Evolutionary conservation across 306 rosid species (phyloP).

Genomic region (Quercus robur): DNA sequence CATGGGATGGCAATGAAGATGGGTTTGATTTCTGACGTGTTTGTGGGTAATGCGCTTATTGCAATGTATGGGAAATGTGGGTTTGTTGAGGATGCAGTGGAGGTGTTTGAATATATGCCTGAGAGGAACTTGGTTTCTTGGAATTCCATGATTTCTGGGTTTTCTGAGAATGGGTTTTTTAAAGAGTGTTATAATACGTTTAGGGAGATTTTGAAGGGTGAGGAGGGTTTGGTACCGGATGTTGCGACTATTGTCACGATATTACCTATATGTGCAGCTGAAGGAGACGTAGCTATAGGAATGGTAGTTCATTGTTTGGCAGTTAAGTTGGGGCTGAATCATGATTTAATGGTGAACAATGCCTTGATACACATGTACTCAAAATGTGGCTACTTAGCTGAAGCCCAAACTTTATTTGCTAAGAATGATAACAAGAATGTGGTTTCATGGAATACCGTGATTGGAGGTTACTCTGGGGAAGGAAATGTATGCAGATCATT

Average conservation of each 20-base stretch:
- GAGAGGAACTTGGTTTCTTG: slow-evolving; percentile 69
- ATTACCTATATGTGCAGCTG: slow-evolving; percentile 56
- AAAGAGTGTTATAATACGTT: slow-evolving; percentile 37
- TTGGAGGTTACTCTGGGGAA: slow-evolving; percentile 59
- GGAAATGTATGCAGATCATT: slow-evolving; percentile 46
- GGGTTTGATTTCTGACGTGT: slow-evolving; percentile 46
- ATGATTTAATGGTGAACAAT: slow-evolving; percentile 59
- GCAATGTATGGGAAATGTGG: slow-evolving; percentile 68
- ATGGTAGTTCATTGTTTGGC: slow-evolving; percentile 69
- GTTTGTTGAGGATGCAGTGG: slow-evolving; percentile 39
- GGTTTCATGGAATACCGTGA: slow-evolving; percentile 83
- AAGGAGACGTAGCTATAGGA: slow-evolving; percentile 49
- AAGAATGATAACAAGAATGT: slow-evolving; percentile 49
- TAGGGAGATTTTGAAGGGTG: slow-evolving; percentile 38
- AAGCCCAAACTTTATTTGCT: slow-evolving; percentile 46
- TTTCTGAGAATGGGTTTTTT: slow-evolving; percentile 49
- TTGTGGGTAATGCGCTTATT: slow-evolving; percentile 68
- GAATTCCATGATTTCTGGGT: slow-evolving; percentile 65
- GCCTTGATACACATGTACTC: slow-evolving; percentile 74
- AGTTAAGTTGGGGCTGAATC: slow-evolving; percentile 47
- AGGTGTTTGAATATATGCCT: slow-evolving; percentile 59
- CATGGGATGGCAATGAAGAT: slow-evolving; percentile 69
- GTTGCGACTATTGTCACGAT: slow-evolving; percentile 68
- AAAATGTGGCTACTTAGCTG: slow-evolving; percentile 54
- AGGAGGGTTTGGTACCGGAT: slow-evolving; percentile 54